These are phyloP conservation scores for Termitomyces sp. DNA, from an alignment of 768 basidiomycete species.

Conservation along the genomic window DNA sequence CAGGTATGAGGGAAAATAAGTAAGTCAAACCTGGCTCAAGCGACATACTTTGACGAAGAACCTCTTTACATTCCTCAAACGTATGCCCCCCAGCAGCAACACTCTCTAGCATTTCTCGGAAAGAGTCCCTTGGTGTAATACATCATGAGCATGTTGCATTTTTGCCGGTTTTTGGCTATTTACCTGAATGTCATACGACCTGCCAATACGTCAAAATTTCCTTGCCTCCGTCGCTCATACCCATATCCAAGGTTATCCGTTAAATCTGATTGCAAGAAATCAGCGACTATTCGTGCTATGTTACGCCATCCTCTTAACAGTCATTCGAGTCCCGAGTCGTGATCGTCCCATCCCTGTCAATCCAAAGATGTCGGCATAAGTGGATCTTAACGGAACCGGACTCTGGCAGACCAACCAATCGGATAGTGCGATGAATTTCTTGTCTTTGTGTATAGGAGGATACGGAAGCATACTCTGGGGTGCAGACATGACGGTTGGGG, in stretches of 20 bases:
- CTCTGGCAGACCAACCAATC: constrained; percentile 67
- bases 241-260: constrained; percentile 92
- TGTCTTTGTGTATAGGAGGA: constrained; percentile 73
- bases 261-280: constrained; percentile 47
- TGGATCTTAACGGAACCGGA: neutral
- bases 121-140: constrained; percentile 66
- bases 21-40: neutral
- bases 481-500: constrained; percentile 14
- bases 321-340: constrained; percentile 92
- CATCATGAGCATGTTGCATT: neutral
- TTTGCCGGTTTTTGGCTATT: constrained; percentile 8
- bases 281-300: neutral
- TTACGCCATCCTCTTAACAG: constrained; percentile 41
- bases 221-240: constrained; percentile 59
- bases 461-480: constrained; percentile 73
- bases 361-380: constrained; percentile 1
- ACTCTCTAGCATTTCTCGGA: constrained; percentile 81
- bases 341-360: constrained; percentile 84
- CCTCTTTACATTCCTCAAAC: constrained; percentile 82
- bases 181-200: constrained; percentile 70
- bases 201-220: constrained; percentile 68
- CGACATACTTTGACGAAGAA: constrained; percentile 59
- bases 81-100: constrained; percentile 69
- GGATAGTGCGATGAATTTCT: constrained; percentile 81
- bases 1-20: neutral